Base-by-base conservation (phyloP, 2,329 filamentous ascomycete genomes). In the Gremmenia infestans region DNA sequence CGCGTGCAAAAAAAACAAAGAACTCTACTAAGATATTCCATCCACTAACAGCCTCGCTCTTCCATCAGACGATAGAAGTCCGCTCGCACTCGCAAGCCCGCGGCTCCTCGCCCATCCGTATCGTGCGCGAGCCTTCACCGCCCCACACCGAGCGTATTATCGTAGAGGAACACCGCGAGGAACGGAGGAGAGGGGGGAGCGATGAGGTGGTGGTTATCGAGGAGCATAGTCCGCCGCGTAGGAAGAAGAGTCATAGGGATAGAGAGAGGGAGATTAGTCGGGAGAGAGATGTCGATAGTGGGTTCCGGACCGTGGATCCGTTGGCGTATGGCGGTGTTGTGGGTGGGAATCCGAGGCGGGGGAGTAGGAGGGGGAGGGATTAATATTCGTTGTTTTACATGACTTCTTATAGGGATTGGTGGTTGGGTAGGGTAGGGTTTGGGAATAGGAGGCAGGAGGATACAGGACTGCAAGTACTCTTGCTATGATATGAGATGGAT, bases 191-290 rank as follows among this genome's bases (percentile, higher is more conserved):
- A 58, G 49, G 58, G n/a, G 60, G 52, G 1, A 65, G 64, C 56
- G 68, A 69, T 57, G 68, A 71, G 60, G 65, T 71, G 19, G 65
- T 71, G 7, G 68, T 71, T 3, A 69, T 70, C 50, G 69, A 70
- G 60, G 68, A 71, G 48, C 65, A 68, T 57, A 67, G 64, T 37
- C 67, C 66, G 42, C 68, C 68, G 19, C 61, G 67, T 32, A 57
- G 65, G 52, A 65, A 61, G 53, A 70, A 65, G 61, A 65, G 62
- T 50, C 48, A 54, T 52, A 14, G 51, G 22, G 58, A 61, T 42
- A 56, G 63, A 45, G 58, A 60, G 25, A 61, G 59, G 48, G 28
- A 28, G 28, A 9, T 28, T 28, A 28, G 28, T 28, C 51, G 59
- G 17, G 59, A 60, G 25, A 56, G 62, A 43, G 62, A 66, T 5